phyloP scores from a whole-genome alignment of 2,329 filamentous ascomycete genomes.

The Talaromyces albobiverticillius region DNA sequence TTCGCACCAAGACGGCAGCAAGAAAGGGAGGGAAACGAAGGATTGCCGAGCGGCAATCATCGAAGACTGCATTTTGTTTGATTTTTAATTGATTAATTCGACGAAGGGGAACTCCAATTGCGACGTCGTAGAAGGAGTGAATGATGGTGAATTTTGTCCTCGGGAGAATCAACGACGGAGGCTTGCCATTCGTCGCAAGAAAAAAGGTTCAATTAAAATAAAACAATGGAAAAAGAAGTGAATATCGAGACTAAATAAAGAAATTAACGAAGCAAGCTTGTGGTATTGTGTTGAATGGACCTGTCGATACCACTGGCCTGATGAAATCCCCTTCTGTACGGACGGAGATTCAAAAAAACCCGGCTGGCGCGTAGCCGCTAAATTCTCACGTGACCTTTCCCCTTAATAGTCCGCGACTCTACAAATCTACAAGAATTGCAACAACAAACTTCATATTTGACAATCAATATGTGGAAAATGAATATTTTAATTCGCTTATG shows the following conservation, averaged over 20 bases:
- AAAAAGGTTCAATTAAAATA: not conserved
- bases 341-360: constrained; percentile 9
- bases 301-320: not conserved
- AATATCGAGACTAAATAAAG: not conserved
- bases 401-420: too few relatives aligned
- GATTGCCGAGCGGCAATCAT: constrained; percentile 30
- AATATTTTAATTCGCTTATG: too few relatives aligned
- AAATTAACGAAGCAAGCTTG: not conserved
- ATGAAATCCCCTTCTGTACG: not conserved
- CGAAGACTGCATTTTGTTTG: constrained; percentile 7
- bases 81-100: not conserved
- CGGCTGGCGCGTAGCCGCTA: constrained; percentile 5
- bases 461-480: too few relatives aligned
- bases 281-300: not conserved
- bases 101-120: not conserved
- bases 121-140: not conserved
- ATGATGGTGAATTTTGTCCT: not conserved
- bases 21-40: constrained; percentile 35
- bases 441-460: too few relatives aligned
- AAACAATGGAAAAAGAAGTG: not conserved
- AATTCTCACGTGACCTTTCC: not conserved
- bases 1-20: constrained; percentile 37
- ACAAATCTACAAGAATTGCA: too few relatives aligned
- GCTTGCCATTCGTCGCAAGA: not conserved
- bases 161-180: not conserved